A percentile compares a stretch with the other conserved stretches of the same genome.
Conservation (phyloP, 148 eudicot species). For the Tetragonia tetragonoides region DNA sequence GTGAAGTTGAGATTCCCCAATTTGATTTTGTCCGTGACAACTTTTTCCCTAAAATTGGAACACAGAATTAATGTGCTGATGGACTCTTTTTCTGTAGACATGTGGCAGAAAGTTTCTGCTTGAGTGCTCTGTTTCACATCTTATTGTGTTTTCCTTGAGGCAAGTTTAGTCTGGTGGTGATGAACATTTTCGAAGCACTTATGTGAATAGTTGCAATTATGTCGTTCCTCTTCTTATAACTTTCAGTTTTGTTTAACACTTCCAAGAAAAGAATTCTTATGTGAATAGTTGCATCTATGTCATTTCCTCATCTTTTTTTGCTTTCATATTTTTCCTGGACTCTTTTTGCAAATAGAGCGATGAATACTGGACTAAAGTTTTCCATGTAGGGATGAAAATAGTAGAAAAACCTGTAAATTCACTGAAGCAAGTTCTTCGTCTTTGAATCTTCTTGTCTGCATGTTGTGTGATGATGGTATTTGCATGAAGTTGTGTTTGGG, state of each 20-base stretch:
- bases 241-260: neutral
- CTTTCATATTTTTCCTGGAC: neutral
- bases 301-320: neutral
- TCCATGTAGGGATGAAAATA: neutral
- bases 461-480: neutral
- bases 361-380: neutral
- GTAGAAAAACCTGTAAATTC: neutral
- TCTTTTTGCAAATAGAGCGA: neutral
- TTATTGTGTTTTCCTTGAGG: neutral
- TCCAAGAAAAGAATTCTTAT: neutral
- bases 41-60: neutral
- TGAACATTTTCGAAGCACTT: neutral
- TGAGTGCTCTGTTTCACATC: neutral
- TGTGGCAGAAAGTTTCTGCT: neutral
- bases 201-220: neutral
- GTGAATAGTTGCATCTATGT: neutral
- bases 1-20: constrained; percentile 3
- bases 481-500: neutral
- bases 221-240: neutral
- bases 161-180: neutral
- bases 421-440: neutral
- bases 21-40: neutral
- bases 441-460: neutral
- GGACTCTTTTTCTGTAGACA: neutral
- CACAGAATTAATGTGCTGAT: neutral